Conservation (phyloP, 441 rosid species). For the Melastoma candidum region DNA sequence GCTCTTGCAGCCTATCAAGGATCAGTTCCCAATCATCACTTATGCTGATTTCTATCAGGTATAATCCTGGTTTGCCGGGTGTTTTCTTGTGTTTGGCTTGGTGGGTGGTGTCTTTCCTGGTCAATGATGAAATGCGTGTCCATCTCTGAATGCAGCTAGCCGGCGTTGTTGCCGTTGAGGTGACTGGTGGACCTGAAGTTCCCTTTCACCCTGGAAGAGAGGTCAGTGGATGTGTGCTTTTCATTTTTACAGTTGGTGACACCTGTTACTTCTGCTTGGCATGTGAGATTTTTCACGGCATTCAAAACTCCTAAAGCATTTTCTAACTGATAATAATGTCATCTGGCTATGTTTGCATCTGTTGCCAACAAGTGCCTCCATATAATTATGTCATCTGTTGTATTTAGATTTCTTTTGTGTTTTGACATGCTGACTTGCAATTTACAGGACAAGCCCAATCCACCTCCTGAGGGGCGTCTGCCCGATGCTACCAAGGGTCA, state of each 20-base stretch:
- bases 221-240: constrained; percentile 30
- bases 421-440: background rate
- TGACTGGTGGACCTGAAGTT: constrained; percentile 92
- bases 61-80: background rate
- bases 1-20: constrained; percentile 70
- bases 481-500: constrained; percentile 83
- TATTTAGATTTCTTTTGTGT: too few relatives aligned
- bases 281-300: too few relatives aligned
- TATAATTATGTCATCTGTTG: too few relatives aligned
- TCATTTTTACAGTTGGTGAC: too few relatives aligned
- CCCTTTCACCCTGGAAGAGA: constrained; percentile 96
- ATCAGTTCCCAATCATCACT: constrained; percentile 59
- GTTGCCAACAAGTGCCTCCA: too few relatives aligned
- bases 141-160: constrained; percentile 43
- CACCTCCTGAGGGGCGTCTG: constrained; percentile 94
- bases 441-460: constrained; percentile 71
- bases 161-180: constrained; percentile 84
- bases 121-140: background rate
- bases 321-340: too few relatives aligned
- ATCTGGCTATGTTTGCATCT: too few relatives aligned
- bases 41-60: constrained; percentile 85
- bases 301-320: too few relatives aligned
- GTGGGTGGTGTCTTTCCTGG: background rate
- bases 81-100: background rate
- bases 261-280: too few relatives aligned